Conservation (phyloP, 495 filamentous ascomycete genomes). For the Annulohypoxylon nitens region DNA sequence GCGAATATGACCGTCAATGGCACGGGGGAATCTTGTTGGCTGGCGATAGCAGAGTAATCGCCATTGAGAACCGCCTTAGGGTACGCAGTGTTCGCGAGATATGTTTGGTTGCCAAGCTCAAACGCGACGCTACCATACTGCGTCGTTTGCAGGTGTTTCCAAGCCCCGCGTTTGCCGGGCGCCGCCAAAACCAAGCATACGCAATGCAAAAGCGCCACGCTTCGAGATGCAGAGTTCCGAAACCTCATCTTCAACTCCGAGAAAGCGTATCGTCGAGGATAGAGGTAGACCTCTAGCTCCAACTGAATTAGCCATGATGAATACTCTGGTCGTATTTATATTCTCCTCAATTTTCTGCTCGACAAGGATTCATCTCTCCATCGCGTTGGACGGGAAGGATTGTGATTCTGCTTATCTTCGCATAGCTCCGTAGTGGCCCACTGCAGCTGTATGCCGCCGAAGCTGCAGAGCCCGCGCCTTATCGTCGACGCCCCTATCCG, state of each 20-base stretch:
- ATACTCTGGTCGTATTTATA: slow-evolving; percentile 4
- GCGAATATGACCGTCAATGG: slow-evolving; percentile 47
- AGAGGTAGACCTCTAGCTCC: background rate
- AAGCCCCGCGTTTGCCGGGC: slow-evolving; percentile 31
- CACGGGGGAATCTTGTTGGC: slow-evolving; percentile 11
- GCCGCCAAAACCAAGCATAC: slow-evolving; percentile 21
- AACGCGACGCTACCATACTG: slow-evolving; percentile 38
- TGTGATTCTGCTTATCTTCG: slow-evolving; percentile 27
- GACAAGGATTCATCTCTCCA: slow-evolving; percentile 11
- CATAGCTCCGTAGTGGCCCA: slow-evolving; percentile 10
- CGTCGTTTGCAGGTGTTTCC: slow-evolving; percentile 32
- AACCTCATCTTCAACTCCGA: slow-evolving; percentile 27
- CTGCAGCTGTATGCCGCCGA: background rate
- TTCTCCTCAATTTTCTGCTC: background rate
- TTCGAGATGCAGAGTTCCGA: background rate
- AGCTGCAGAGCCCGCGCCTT: slow-evolving; percentile 23
- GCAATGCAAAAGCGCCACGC: slow-evolving; percentile 1
- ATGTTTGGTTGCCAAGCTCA: slow-evolving; percentile 39
- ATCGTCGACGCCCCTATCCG: slow-evolving; percentile 9
- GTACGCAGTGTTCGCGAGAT: slow-evolving; percentile 36
- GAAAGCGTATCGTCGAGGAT: background rate
- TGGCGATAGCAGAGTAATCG: slow-evolving; percentile 16
- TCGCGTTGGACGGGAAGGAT: background rate
- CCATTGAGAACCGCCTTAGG: slow-evolving; percentile 32
- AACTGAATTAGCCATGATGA: background rate